Evolutionary conservation across 1,284 basidiomycete species (phyloP).

Genomic region (Naganishia albida): DNA sequence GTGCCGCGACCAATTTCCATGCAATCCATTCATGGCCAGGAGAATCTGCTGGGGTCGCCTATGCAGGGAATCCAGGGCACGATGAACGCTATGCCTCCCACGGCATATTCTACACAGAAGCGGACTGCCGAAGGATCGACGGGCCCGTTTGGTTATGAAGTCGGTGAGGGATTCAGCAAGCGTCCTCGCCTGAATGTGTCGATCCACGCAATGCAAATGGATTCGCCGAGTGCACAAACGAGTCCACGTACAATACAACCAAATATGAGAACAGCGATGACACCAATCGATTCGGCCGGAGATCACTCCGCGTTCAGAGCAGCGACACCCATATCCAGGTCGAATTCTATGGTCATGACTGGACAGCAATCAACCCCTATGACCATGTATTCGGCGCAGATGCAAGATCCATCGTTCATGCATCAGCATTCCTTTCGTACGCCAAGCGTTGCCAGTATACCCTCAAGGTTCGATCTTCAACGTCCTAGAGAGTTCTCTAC

Average conservation of each 20-base stretch:
- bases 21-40: not conserved
- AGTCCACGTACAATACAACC: not conserved
- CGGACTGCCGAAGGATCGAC: not conserved
- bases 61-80: not conserved
- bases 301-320: not conserved
- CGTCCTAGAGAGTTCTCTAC: not conserved
- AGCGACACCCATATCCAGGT: not conserved
- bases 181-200: conserved; percentile 16
- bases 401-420: not conserved
- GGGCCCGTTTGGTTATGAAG: not conserved
- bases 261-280: not conserved
- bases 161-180: not conserved
- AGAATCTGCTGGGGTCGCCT: not conserved
- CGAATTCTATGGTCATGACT: not conserved
- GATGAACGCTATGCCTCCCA: not conserved
- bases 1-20: not conserved
- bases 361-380: not conserved
- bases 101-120: not conserved
- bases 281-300: not conserved
- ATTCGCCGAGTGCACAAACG: not conserved
- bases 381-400: not conserved
- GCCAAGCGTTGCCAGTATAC: not conserved
- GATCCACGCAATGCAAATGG: not conserved
- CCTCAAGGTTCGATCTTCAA: not conserved
- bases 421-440: not conserved